A percentile compares a stretch with the other conserved stretches of the same genome.
These are phyloP conservation scores for Sordariomycetes sp. DNA, from an alignment of 2,329 filamentous ascomycete genomes.

Conservation along the genomic window DNA sequence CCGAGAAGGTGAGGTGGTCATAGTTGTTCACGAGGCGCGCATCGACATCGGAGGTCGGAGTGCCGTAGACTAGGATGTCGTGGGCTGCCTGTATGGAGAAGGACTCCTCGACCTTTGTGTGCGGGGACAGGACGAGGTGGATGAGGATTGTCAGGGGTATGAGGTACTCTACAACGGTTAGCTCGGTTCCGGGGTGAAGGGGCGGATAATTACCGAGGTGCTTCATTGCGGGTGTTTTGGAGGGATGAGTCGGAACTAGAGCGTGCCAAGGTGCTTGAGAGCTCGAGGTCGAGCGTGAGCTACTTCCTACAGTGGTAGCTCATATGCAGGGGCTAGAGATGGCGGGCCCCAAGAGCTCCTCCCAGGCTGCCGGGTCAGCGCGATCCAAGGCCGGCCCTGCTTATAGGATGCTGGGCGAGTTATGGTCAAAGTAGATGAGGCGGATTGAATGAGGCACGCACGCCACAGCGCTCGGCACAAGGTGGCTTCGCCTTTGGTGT, in stretches of 20 bases:
- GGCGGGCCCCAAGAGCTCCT: too few species aligned
- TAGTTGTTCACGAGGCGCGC: constrained; percentile 49
- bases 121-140: constrained; percentile 65
- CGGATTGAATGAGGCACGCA: too few species aligned
- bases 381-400: too few species aligned
- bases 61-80: constrained; percentile 73
- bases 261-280: too few species aligned
- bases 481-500: too few species aligned
- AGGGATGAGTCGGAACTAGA: neutral
- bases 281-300: too few species aligned
- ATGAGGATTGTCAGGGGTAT: constrained; percentile 51
- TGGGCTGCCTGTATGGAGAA: constrained; percentile 94
- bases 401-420: too few species aligned
- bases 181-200: constrained; percentile 11
- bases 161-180: constrained; percentile 22
- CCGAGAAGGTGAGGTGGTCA: constrained; percentile 84
- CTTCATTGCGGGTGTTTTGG: neutral
- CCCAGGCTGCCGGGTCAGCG: too few species aligned
- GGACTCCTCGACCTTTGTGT: constrained; percentile 97
- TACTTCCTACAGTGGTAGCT: too few species aligned
- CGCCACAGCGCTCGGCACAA: too few species aligned
- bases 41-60: constrained; percentile 43
- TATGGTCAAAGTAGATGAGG: too few species aligned
- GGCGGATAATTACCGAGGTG: constrained; percentile 6
- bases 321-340: too few species aligned